These are phyloP conservation scores for Vitis hybrid DNA, from an alignment of 177 flowering plant species.

Conservation along the genomic window DNA sequence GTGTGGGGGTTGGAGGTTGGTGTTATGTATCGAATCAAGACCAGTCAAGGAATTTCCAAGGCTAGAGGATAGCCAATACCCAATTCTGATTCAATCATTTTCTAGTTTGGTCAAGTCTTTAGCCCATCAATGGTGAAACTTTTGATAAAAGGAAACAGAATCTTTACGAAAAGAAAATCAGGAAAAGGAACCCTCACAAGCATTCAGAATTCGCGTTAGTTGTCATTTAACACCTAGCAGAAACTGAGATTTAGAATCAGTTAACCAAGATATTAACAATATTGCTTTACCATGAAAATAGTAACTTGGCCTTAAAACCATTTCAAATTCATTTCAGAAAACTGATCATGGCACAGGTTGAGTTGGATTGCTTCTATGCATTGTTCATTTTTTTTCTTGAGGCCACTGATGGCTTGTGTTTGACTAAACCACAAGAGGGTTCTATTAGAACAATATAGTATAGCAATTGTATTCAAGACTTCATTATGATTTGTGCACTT, in stretches of 20 bases:
- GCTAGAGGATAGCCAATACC: constrained; percentile 1
- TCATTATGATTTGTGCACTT: constrained; percentile 8
- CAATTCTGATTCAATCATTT: constrained; percentile 9
- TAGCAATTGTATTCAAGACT: background rate
- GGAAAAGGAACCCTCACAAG: background rate
- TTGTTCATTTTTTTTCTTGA: no score
- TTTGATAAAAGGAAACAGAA: constrained; percentile 4
- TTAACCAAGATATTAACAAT: no score
- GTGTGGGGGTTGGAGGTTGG: no score
- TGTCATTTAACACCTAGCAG: background rate
- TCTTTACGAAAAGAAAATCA: background rate
- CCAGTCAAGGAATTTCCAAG: constrained; percentile 28
- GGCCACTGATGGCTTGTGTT: constrained; percentile 5
- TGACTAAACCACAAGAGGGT: background rate
- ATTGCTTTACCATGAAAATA: no score
- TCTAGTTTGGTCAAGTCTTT: constrained; percentile 29
- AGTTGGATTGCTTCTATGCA: no score
- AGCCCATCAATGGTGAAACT: constrained; percentile 16
- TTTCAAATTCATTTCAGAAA: no score
- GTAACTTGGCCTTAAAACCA: no score
- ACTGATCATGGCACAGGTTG: no score
- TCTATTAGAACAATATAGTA: background rate
- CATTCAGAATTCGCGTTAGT: no score
- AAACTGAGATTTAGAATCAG: no score
- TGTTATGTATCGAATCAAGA: no score